Evolutionary conservation across 352 stramenopile genomes (phyloP), one percentile per base, ranked within the genome.

Genomic region (Aphanomyces astaci): DNA sequence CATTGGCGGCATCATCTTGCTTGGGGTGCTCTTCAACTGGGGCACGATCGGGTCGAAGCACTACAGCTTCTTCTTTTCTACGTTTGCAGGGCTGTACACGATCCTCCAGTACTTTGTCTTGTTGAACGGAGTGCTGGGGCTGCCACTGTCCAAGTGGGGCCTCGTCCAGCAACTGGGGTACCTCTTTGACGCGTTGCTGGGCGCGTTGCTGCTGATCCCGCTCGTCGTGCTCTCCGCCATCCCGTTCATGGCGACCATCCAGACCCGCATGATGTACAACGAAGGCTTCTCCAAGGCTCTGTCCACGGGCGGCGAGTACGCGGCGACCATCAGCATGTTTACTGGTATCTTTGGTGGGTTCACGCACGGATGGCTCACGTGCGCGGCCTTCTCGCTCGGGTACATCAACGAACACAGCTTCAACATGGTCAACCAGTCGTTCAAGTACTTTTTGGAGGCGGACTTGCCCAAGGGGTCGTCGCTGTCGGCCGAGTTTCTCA

Each of bases 191-290:
- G 87, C 92, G 73, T 73, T 92, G 0, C 80, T 93, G 9, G 87
- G 87, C 1, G 32, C 92, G 24, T 90, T 94, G 63, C 59, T 94
- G 24, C 76, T 88, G 17, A 15, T 93, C 1, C 84, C 86, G 25
- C 76, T 95, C 19, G 51, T 94, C 45, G 46, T 94, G 22, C 33
- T 95, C 3, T 94, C 85, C 48, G 84, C 82, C 22, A 85, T 95
- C 65, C 87, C 85, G 24, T 95, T 94, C 70, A 94, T 95, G 85
- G 84, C 81, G 40, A 94, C 86, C 9, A 90, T 94, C 60, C 87
- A 95, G 60, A 93, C 87, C 40, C 85, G 87, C 32, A 95, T 95
- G 85, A 95, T 95, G 87, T 95, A 95, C 73, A 95, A 95, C 63
- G 86, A 86, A 22, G 85, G 87, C 45, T 95, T 95, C 51, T 93